Base-by-base conservation (phyloP, 2,329 filamentous ascomycete genomes). In the Diaporthe aspalathi region DNA sequence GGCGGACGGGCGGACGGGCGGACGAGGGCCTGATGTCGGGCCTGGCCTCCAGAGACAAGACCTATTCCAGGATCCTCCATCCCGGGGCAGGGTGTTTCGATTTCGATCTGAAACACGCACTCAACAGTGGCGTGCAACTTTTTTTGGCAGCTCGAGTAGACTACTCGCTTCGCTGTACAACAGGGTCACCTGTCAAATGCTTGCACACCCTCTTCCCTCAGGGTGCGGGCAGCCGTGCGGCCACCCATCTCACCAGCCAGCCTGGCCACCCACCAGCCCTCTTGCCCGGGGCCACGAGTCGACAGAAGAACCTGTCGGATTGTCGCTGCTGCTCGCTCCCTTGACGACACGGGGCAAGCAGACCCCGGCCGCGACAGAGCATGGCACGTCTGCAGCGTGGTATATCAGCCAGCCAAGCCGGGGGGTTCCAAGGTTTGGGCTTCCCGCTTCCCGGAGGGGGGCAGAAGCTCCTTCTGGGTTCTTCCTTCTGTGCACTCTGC, bases 101-200 rank as follows among this genome's bases (percentile, higher is more conserved):
- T 47, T 43, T 14, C 14, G 20, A 68, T 38, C 53, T 68, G 53
- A 57, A 68, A 68, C 65, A 47, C 50, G 12, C 35, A 12, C 49
- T 17, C 65, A 56, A 47, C 35, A 47, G 35, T 24, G 35, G 45
- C 6, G 20, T 16, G 16, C 38, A 32, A 4, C 49, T 67, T 47
- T 43, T 67, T 56, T 67, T n/a, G n/a, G 50, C 40, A 56, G 52
- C 24, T 45, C 27, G 65, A 47, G 63, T 32, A 67, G n/a, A n/a
- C n/a, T n/a, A n/a, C n/a, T n/a, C n/a, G n/a, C 45, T 54, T 8
- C 5, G 47, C 35, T 67, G 49, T 32, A 35, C 57, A 17, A 62
- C 52, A 68, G 66, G 52, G 57, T 68, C 66, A 68, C 11, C 66
- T 68, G 66, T 45, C 50, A 47, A 68, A 38, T 60, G 66, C 66